Evolutionary conservation across 1,284 basidiomycete species (phyloP).

Genomic region (Agaricales sp.): DNA sequence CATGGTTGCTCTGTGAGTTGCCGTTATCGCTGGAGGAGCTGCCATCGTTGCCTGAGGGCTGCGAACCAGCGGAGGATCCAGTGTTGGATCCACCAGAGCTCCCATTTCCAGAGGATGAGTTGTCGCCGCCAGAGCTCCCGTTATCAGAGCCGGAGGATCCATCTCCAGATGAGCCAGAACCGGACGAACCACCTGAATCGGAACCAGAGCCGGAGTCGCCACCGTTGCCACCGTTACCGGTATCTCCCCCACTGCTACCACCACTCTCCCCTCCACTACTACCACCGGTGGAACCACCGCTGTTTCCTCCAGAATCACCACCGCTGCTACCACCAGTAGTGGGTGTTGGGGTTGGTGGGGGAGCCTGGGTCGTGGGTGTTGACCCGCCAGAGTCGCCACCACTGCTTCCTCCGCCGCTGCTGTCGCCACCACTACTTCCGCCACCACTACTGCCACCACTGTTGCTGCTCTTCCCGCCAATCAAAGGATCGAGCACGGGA

Average conservation of each 20-base stretch:
- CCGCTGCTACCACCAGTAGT: conserved; percentile 9
- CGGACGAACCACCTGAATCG: neutral
- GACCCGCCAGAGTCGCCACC: conserved; percentile 7
- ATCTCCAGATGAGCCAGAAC: conserved; percentile 3
- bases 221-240: neutral
- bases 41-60: neutral
- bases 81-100: neutral
- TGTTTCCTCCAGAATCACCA: conserved; percentile 9
- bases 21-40: neutral
- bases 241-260: conserved; percentile 3
- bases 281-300: conserved; percentile 9
- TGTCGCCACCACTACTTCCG: conserved; percentile 7
- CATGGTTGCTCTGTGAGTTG: too few species aligned
- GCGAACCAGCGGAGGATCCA: neutral
- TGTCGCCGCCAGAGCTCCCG: neutral
- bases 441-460: neutral
- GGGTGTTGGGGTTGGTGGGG: conserved; percentile 9
- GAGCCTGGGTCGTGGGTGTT: conserved; percentile 11
- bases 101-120: neutral
- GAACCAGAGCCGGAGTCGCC: conserved; percentile 4
- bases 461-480: conserved; percentile 14
- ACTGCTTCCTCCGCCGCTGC: conserved; percentile 12
- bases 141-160: neutral
- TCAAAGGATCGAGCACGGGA: conserved; percentile 24
- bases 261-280: conserved; percentile 8